A percentile compares a stretch with the other conserved stretches of the same genome.
These are phyloP conservation scores for Malassezia equina DNA, from an alignment of 1,284 basidiomycete species.

Conservation along the genomic window DNA sequence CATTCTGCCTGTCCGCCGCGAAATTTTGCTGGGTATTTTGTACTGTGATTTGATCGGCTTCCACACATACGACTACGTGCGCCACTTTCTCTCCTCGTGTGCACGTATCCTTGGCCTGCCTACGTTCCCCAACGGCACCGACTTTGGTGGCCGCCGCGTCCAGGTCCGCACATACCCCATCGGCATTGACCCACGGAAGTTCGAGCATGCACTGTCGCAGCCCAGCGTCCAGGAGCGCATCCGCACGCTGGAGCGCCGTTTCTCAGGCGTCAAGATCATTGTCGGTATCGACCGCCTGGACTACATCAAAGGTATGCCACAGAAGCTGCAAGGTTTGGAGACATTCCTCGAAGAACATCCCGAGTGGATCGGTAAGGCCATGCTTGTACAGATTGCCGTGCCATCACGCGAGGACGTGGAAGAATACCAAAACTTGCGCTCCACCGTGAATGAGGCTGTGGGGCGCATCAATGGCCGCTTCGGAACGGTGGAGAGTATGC, in stretches of 20 bases:
- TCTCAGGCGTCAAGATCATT: slow-evolving; percentile 90
- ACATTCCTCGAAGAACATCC: slow-evolving; percentile 93
- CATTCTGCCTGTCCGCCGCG: slow-evolving; percentile 82
- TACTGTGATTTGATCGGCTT: slow-evolving; percentile 80
- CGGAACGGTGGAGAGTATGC: slow-evolving; percentile 97
- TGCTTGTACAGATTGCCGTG: slow-evolving; percentile 89
- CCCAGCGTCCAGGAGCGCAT: slow-evolving; percentile 71
- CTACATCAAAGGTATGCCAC: slow-evolving; percentile 98
- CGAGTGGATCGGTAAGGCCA: slow-evolving; percentile 98
- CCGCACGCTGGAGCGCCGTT: slow-evolving; percentile 70
- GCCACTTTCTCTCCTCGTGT: slow-evolving; percentile 95
- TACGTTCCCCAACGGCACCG: slow-evolving; percentile 92
- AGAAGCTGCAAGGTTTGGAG: slow-evolving; percentile 92
- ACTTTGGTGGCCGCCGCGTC: slow-evolving; percentile 85
- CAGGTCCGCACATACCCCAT: slow-evolving; percentile 98
- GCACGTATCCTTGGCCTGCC: slow-evolving; percentile 90
- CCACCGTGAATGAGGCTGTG: slow-evolving; percentile 92
- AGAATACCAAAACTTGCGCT: slow-evolving; percentile 93
- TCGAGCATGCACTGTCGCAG: slow-evolving; percentile 71
- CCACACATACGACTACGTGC: slow-evolving; percentile 98
- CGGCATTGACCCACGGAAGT: slow-evolving; percentile 88
- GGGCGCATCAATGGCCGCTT: slow-evolving; percentile 96
- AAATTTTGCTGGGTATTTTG: slow-evolving; percentile 86
- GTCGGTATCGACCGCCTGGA: slow-evolving; percentile 95
- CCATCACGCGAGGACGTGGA: slow-evolving; percentile 96